A percentile compares a stretch with the other conserved stretches of the same genome.
Evolutionary conservation across 208 protist genomes (phyloP).

Genomic region (Borovskyia barvae): DNA sequence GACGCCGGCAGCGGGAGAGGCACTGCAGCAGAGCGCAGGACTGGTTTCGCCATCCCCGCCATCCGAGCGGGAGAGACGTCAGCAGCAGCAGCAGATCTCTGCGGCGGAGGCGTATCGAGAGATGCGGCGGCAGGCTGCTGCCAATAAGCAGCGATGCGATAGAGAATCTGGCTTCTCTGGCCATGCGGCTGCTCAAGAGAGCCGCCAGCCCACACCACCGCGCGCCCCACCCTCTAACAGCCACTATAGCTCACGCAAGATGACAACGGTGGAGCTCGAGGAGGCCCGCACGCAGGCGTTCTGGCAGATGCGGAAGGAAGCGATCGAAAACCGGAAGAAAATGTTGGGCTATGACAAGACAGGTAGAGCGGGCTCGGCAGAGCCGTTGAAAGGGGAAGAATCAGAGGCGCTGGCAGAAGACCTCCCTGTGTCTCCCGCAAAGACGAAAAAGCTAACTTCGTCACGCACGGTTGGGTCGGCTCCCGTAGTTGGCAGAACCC

Average conservation of each 20-base stretch:
- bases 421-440: too few species aligned
- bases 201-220: slow-evolving; percentile 40
- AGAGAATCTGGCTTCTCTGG: slow-evolving; percentile 22
- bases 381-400: too few species aligned
- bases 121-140: slow-evolving; percentile 72
- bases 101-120: slow-evolving; percentile 68
- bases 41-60: background rate
- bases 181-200: slow-evolving; percentile 2
- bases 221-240: slow-evolving; percentile 24
- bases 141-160: slow-evolving; percentile 72
- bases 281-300: slow-evolving; percentile 72
- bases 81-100: slow-evolving; percentile 19
- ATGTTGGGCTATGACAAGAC: slow-evolving; percentile 42
- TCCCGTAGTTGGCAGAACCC: too few species aligned
- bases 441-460: too few species aligned
- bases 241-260: slow-evolving; percentile 44
- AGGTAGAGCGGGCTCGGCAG: too few species aligned
- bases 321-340: slow-evolving; percentile 77
- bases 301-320: slow-evolving; percentile 89
- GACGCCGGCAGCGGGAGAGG: slow-evolving; percentile 32
- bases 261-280: slow-evolving; percentile 52
- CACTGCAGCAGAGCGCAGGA: slow-evolving; percentile 26
- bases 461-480: too few species aligned
- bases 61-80: slow-evolving; percentile 5
- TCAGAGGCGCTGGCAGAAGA: too few species aligned